phyloP scores from a whole-genome alignment of 2,329 filamentous ascomycete genomes.

The Xylaria sp. region DNA sequence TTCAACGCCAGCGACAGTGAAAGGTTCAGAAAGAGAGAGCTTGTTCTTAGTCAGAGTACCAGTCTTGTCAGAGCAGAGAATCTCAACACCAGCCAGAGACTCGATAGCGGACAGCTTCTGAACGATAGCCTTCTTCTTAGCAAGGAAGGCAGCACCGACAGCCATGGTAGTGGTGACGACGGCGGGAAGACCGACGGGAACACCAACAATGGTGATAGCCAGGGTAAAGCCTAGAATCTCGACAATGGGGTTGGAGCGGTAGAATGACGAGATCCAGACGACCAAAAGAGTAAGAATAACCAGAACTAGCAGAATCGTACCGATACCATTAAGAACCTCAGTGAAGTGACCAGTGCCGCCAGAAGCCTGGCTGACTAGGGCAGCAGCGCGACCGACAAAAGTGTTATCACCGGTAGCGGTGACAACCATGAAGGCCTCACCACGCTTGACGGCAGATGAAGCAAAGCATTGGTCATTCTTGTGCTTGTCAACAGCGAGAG shows the following conservation, averaged over 20 bases:
- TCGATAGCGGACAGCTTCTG: slow-evolving; percentile 93
- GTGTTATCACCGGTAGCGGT: slow-evolving; percentile 89
- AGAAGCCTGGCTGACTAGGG: slow-evolving; percentile 81
- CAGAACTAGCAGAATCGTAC: slow-evolving; percentile 80
- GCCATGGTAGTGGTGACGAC: slow-evolving; percentile 96
- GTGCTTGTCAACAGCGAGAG: slow-evolving; percentile 89
- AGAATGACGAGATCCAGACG: slow-evolving; percentile 89
- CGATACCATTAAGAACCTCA: slow-evolving; percentile 88
- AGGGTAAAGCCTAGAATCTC: slow-evolving; percentile 85
- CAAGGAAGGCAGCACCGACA: slow-evolving; percentile 89
- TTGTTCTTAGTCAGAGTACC: slow-evolving; percentile 96
- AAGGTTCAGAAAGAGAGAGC: slow-evolving; percentile 86
- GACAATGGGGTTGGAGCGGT: slow-evolving; percentile 84
- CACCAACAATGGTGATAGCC: slow-evolving; percentile 90
- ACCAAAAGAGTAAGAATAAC: slow-evolving; percentile 83
- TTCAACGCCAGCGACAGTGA: slow-evolving; percentile 82
- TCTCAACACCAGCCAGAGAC: slow-evolving; percentile 90
- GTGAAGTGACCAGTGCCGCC: slow-evolving; percentile 86
- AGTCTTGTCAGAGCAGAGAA: slow-evolving; percentile 94
- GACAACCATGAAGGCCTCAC: slow-evolving; percentile 84
- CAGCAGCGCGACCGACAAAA: slow-evolving; percentile 88
- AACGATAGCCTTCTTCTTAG: slow-evolving; percentile 92
- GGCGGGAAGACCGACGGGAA: slow-evolving; percentile 90
- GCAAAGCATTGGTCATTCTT: slow-evolving; percentile 82
- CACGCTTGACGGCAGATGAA: slow-evolving; percentile 90